Base-by-base conservation (phyloP, 331 rosid genomes). In the Prunus yedoensis region DNA sequence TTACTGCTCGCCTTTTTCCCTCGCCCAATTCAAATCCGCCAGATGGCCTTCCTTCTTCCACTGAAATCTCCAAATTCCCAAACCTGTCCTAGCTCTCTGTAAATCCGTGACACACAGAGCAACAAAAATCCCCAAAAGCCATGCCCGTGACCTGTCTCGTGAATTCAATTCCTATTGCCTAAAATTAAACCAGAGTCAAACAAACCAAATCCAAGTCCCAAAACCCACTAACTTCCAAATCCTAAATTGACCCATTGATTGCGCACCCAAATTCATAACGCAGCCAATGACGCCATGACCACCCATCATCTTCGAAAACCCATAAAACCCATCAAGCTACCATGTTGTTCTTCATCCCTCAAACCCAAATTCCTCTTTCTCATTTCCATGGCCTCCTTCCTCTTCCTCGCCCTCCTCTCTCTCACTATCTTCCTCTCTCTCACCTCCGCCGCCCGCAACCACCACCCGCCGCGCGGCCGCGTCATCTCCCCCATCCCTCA, bases 381-480 rank as follows among this genome's bases (percentile, higher is more conserved):
- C 80, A 47, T 91, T 81, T 18, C 82, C 79, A 91, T 91, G 96
- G 80, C 96, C 15, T 81, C 93, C 46, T 58, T 85, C 5, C 63
- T 78, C 75, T 65, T 74, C 72, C 49, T 82, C 65, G 78, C 83
- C 5, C 72, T 82, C 70, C 28, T 77, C 43, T 77, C 77, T 59
- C n/a, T 84, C 72, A 59, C 83, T 32, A 74, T 80, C 74, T 41
- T 82, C 80, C 58, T 83, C 79, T 73, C 88, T 4, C 79, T 83
- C 80, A 79, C 92, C 79, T 78, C 90, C 81, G 86, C 97, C 73
- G 8, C 87, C 83, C 27, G 38, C 8, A 77, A 23, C 70, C 74
- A 0, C 77, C 10, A 23, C 70, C 30, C 18, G 64, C 30, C 18
- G 27, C 27, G 27, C 62, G 20, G 3, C 35, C 21, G 0, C 59